Conservation (phyloP, 2,329 filamentous ascomycete species). For the Ophiocordyceps sinensis region DNA sequence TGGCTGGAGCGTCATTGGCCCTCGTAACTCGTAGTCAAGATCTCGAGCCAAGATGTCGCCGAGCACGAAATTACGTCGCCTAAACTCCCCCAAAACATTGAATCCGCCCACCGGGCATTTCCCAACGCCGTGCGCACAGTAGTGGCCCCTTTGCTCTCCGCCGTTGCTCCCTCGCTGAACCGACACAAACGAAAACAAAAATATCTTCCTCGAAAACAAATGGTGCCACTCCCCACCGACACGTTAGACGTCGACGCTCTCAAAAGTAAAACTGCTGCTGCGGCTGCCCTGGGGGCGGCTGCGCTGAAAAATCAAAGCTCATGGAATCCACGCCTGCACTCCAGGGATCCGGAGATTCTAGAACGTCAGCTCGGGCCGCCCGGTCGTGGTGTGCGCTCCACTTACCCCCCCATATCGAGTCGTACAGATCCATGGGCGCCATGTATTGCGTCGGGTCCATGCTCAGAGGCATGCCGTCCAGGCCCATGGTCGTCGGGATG, state of each 20-base stretch:
- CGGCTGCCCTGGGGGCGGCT: slow-evolving; percentile 42
- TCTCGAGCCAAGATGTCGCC: too few relatives aligned
- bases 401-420: slow-evolving; percentile 55
- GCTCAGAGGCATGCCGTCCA: slow-evolving; percentile 35
- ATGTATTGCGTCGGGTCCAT: slow-evolving; percentile 44
- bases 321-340: slow-evolving; percentile 38
- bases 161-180: too few relatives aligned
- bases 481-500: slow-evolving; percentile 16
- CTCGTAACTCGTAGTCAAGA: too few relatives aligned
- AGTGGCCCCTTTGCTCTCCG: too few relatives aligned
- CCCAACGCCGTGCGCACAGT: too few relatives aligned
- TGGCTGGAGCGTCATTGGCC: too few relatives aligned
- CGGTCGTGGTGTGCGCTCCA: slow-evolving; percentile 3
- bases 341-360: slow-evolving; percentile 46
- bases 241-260: neutral
- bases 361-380: slow-evolving; percentile 3
- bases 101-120: too few relatives aligned
- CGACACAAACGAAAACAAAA: too few relatives aligned
- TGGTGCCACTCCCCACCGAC: too few relatives aligned
- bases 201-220: too few relatives aligned
- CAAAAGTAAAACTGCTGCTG: slow-evolving; percentile 45
- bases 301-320: slow-evolving; percentile 46
- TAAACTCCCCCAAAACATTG: too few relatives aligned
- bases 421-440: slow-evolving; percentile 54
- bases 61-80: too few relatives aligned